Evolutionary conservation across 2,329 filamentous ascomycete species (phyloP), one percentile per base, ranked within the genome.

Genomic region (Huntiella abstrusa): DNA sequence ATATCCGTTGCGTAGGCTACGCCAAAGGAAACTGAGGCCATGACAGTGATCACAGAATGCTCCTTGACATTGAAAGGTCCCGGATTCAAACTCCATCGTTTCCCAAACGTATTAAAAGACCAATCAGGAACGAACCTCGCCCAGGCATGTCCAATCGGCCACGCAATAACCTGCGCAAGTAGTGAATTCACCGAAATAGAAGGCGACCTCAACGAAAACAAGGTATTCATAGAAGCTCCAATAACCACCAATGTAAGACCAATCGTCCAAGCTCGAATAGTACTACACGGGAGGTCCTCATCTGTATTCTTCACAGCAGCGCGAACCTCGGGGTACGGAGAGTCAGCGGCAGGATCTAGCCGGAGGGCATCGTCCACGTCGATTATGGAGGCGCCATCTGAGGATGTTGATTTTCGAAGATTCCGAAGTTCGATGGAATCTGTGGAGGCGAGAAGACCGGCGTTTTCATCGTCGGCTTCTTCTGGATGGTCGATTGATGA

Each of bases 1-100:
- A 83, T 77, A 53, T 85, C 80, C 1, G 80, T 84, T 1, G 79
- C 78, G 54, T 85, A 85, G 3, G 79, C 77, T 4, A 70, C 75
- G 43, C 64, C 77, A 52, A 83, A 81, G 4, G 77, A 76, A 4
- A 82, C 77, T 55, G 80, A 75, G 12, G 81, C 78, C 74, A 80
- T 80, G 52, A 80, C 72, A 13, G 76, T 72, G 48, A 82, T 79
- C 50, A 82, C 69, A 37, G 73, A 62, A 56, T 81, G 77, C 55
- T 82, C 77, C 58, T 82, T 82, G 57, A 78, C 67, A 54, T 79
- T 82, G 60, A 82, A 82, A 1, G 76, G 76, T 0, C 75, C 75
- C 0, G 77, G 75, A 47, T 80, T 81, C n/a, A 80, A 59, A 16
- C 65, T 67, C 66, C 70, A 77, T 15, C 54, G 61, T 4, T 66